These are phyloP conservation scores for Arctium lappa DNA, from an alignment of 129 eudicot species.

Conservation along the genomic window DNA sequence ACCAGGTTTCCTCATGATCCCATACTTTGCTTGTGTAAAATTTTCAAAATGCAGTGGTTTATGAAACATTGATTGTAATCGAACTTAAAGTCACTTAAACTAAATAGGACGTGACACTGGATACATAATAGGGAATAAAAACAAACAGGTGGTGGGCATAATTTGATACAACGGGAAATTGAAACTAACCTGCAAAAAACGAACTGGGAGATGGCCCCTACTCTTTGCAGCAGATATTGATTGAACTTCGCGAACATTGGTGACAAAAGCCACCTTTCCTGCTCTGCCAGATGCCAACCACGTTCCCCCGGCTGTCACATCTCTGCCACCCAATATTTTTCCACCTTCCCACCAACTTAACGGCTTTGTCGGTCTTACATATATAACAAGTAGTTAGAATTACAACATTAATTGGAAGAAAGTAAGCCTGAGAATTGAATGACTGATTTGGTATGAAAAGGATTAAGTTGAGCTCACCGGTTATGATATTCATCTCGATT, in stretches of 20 bases:
- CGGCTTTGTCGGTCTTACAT: constrained; percentile 46
- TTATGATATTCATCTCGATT: constrained; percentile 77
- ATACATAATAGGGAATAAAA: neutral
- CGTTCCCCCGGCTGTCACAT: constrained; percentile 74
- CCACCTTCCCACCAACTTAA: constrained; percentile 70
- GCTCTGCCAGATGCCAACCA: constrained; percentile 61
- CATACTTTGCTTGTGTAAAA: neutral
- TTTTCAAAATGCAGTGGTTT: neutral
- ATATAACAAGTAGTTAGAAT: neutral
- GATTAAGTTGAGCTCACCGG: constrained; percentile 32
- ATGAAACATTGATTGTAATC: neutral
- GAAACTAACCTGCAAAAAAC: constrained; percentile 59
- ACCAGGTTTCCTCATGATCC: neutral
- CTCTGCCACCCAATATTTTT: constrained; percentile 59
- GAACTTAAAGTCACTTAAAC: neutral
- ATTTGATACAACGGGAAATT: neutral
- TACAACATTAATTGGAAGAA: neutral
- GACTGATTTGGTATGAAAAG: neutral
- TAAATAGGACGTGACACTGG: neutral
- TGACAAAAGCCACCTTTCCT: constrained; percentile 73
- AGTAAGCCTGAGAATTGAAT: neutral
- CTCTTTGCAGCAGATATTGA: constrained; percentile 36
- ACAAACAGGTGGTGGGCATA: constrained; percentile 26
- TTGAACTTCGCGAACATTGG: constrained; percentile 63
- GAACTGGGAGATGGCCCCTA: constrained; percentile 76